Conservation (phyloP, 2,329 filamentous ascomycete genomes). For the Colletotrichum eremochloae region DNA sequence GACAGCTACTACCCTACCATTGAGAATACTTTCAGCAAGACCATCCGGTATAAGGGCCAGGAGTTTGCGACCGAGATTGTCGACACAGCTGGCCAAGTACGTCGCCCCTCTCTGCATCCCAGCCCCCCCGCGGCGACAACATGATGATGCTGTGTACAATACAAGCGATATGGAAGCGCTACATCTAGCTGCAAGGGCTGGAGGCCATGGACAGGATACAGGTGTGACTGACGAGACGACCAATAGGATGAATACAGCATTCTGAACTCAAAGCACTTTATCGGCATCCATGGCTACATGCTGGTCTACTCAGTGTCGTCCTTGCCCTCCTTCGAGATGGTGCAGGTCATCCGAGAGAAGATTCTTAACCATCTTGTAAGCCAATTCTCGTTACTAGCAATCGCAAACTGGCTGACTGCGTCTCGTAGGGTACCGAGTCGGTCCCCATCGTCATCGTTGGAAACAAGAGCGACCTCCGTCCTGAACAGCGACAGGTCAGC, state of each 20-base stretch:
- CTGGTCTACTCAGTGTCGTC: slow-evolving; percentile 98
- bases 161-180: not conserved
- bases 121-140: not conserved
- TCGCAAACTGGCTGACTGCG: slow-evolving; percentile 7
- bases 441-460: slow-evolving; percentile 95
- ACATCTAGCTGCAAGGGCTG: not conserved
- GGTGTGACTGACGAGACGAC: slow-evolving; percentile 38
- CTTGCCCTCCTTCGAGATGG: slow-evolving; percentile 96
- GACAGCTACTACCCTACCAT: slow-evolving; percentile 99
- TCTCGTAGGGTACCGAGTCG: slow-evolving; percentile 82
- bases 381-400: slow-evolving; percentile 45
- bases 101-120: slow-evolving; percentile 41
- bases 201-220: not conserved
- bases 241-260: slow-evolving; percentile 96
- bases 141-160: too few species aligned
- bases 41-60: slow-evolving; percentile 92
- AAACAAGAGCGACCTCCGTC: slow-evolving; percentile 95
- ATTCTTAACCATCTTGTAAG: slow-evolving; percentile 92
- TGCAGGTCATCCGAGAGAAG: slow-evolving; percentile 95
- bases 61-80: slow-evolving; percentile 98
- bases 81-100: slow-evolving; percentile 94
- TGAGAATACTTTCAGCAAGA: slow-evolving; percentile 98
- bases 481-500: slow-evolving; percentile 92
- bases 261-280: slow-evolving; percentile 98
- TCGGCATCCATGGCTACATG: slow-evolving; percentile 98